Percentiles rank a stretch among this genome's conserved stretches.
These are phyloP conservation scores for Lolium perenne DNA, from an alignment of 176 grass and related monocot genomes.

Conservation along the genomic window DNA sequence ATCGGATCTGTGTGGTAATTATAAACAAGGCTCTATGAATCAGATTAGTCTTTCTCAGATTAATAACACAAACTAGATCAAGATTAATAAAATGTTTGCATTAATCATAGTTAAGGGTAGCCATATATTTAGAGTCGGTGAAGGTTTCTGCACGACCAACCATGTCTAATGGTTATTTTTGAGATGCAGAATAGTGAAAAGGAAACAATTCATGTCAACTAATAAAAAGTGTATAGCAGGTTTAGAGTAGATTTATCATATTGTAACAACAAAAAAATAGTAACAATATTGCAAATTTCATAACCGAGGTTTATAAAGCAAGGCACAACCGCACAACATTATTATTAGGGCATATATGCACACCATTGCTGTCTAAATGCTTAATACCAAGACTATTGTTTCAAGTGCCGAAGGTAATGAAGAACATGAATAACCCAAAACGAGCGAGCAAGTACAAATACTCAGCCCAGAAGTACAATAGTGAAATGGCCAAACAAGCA, in stretches of 20 bases:
- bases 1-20: not conserved
- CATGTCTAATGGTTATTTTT: not conserved
- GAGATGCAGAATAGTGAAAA: not conserved
- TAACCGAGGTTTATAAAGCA: not conserved
- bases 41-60: not conserved
- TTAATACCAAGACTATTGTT: constrained; percentile 7
- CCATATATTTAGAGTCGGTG: not conserved
- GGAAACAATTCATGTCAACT: not conserved
- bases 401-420: not conserved
- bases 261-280: constrained; percentile 5
- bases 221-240: constrained; percentile 1
- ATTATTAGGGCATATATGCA: not conserved
- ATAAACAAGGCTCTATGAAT: not conserved
- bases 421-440: not conserved
- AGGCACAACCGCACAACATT: too few species aligned
- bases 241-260: not conserved
- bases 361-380: not conserved
- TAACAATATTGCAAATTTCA: not conserved
- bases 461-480: not conserved
- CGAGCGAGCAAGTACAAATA: not conserved
- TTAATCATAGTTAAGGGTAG: constrained; percentile 7
- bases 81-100: not conserved
- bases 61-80: constrained; percentile 14
- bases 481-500: not conserved
- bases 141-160: constrained; percentile 12